These are phyloP conservation scores for Hypoxylon subgilvum DNA, from an alignment of 495 filamentous ascomycete genomes.

Conservation along the genomic window DNA sequence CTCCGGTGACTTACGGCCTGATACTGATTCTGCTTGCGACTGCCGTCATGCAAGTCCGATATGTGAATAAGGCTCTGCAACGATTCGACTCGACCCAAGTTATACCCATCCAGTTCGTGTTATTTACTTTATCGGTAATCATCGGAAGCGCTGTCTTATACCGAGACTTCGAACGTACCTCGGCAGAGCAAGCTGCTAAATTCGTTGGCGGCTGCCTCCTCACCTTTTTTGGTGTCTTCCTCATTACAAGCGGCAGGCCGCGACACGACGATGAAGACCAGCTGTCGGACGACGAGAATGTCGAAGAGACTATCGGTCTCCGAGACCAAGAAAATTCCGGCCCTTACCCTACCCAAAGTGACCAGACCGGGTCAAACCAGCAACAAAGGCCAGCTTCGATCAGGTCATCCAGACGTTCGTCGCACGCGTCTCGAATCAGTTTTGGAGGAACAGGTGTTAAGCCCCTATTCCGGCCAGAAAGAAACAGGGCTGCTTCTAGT, in stretches of 20 bases:
- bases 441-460: conserved; percentile 39
- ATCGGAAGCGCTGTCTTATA: conserved; percentile 91
- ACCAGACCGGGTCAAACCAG: conserved; percentile 28
- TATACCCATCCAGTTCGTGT: conserved; percentile 94
- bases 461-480: conserved; percentile 22
- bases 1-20: conserved; percentile 87
- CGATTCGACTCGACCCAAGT: conserved; percentile 96
- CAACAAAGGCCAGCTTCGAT: conserved; percentile 11
- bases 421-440: conserved; percentile 45
- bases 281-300: conserved; percentile 58
- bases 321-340: conserved; percentile 45
- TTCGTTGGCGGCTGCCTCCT: conserved; percentile 88
- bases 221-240: conserved; percentile 92
- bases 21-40: conserved; percentile 77
- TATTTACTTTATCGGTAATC: conserved; percentile 95
- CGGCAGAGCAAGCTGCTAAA: conserved; percentile 69
- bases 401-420: conserved; percentile 45
- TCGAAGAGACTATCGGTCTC: conserved; percentile 58
- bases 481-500: conserved; percentile 31
- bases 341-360: conserved; percentile 30
- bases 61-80: conserved; percentile 92
- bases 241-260: conserved; percentile 77
- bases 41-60: conserved; percentile 92
- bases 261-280: conserved; percentile 60
- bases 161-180: conserved; percentile 86